These are phyloP conservation scores for Exophiala sp. DNA, from an alignment of 2,329 filamentous ascomycete genomes.

Conservation along the genomic window DNA sequence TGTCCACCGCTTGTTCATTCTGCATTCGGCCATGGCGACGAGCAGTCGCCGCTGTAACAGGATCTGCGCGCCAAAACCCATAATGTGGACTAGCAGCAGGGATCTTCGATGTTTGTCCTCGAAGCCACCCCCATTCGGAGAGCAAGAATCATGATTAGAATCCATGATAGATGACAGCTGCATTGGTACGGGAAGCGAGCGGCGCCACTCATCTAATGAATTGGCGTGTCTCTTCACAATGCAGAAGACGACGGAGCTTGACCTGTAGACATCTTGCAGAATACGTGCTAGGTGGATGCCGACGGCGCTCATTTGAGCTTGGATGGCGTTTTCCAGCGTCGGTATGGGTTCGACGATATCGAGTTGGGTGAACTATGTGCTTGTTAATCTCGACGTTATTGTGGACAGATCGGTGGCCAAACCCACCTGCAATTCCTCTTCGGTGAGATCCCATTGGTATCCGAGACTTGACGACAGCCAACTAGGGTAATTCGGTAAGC, in stretches of 20 bases:
- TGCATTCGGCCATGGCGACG: slow-evolving; percentile 9
- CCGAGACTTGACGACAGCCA: slow-evolving; percentile 13
- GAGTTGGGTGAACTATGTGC: slow-evolving; percentile 5
- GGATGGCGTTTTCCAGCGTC: slow-evolving; percentile 10
- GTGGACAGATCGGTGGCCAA: background rate
- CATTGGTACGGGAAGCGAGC: slow-evolving; percentile 5
- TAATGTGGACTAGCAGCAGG: slow-evolving; percentile 9
- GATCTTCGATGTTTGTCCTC: slow-evolving; percentile 5
- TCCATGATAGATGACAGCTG: background rate
- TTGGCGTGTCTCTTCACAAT: slow-evolving; percentile 3
- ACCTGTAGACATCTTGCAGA: slow-evolving; percentile 7
- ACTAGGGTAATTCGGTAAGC: background rate
- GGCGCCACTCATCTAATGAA: slow-evolving; percentile 8
- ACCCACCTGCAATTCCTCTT: slow-evolving; percentile 9
- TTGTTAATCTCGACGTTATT: no score
- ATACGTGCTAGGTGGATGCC: slow-evolving; percentile 8
- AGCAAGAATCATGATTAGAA: background rate
- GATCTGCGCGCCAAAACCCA: slow-evolving; percentile 9
- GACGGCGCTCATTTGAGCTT: slow-evolving; percentile 9
- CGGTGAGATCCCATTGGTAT: slow-evolving; percentile 7
- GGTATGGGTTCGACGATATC: slow-evolving; percentile 9
- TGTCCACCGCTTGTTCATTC: slow-evolving; percentile 11
- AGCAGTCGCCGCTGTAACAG: slow-evolving; percentile 9
- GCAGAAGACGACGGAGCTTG: slow-evolving; percentile 4
- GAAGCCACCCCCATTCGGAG: background rate